Evolutionary conservation across 176 grass and related monocot species (phyloP).

Genomic region (Saccharum officinarum): DNA sequence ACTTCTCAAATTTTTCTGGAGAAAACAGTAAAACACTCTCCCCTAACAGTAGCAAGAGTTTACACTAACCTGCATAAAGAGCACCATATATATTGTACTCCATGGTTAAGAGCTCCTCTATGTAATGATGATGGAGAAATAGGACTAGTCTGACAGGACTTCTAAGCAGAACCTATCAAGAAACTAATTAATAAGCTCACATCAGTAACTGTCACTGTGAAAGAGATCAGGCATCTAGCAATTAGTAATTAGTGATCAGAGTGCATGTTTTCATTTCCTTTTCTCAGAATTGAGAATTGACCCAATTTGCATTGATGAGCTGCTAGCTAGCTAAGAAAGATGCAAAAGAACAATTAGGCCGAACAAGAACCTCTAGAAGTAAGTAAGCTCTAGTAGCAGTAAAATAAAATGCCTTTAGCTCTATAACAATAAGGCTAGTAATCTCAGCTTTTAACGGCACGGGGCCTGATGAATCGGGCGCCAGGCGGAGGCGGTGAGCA

Average conservation of each 20-base stretch:
- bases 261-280: slow-evolving; percentile 12
- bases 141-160: not conserved
- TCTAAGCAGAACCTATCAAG: not conserved
- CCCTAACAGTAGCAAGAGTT: too few species aligned
- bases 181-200: not conserved
- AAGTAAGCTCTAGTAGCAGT: too few species aligned
- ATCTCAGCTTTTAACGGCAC: slow-evolving; percentile 3
- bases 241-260: slow-evolving; percentile 42
- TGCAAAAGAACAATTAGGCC: too few species aligned
- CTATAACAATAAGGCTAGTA: not conserved
- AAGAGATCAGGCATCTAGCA: not conserved
- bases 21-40: too few species aligned
- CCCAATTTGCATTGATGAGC: too few species aligned
- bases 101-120: too few species aligned
- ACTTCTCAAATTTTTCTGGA: too few species aligned
- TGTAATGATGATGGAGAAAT: too few species aligned
- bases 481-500: slow-evolving; percentile 92
- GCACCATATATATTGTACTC: too few species aligned
- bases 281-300: not conserved
- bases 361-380: too few species aligned
- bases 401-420: not conserved
- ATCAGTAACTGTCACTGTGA: slow-evolving; percentile 25
- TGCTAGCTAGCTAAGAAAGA: too few species aligned
- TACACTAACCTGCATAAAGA: too few species aligned
- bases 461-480: slow-evolving; percentile 57